Percentiles rank a stretch among this genome's conserved stretches.
Conservation (phyloP, 805 yeast species). For the Priceomyces melissophilus region DNA sequence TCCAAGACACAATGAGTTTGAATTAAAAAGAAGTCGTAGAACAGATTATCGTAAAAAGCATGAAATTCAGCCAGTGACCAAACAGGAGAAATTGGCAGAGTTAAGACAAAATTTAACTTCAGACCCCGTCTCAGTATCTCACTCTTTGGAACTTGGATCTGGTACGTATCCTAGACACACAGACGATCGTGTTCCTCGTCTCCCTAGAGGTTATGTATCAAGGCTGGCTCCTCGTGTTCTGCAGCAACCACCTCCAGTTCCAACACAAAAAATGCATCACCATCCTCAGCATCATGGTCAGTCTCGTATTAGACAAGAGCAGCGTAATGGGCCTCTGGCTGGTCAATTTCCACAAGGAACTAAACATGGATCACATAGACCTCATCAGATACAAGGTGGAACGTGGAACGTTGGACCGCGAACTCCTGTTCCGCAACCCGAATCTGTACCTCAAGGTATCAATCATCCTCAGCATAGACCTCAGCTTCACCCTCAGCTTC, state of each 20-base stretch:
- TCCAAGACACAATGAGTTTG: constrained; percentile 16
- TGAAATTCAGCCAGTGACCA: constrained; percentile 10
- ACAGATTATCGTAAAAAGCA: constrained; percentile 35
- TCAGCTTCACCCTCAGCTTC: not conserved
- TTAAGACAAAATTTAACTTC: constrained; percentile 16
- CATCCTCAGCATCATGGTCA: constrained; percentile 1
- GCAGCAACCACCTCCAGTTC: no score
- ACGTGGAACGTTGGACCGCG: no score
- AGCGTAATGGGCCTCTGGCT: not conserved
- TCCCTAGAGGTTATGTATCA: no score
- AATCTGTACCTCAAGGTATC: no score
- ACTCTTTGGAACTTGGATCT: constrained; percentile 5
- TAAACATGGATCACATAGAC: no score
- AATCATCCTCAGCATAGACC: not conserved
- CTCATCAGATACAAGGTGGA: no score
- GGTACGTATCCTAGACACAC: not conserved
- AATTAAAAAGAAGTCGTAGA: constrained; percentile 37
- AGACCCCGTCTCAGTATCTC: not conserved
- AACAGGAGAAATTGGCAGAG: constrained; percentile 19
- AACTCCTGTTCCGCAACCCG: not conserved
- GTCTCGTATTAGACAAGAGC: not conserved
- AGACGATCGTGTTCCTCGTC: no score
- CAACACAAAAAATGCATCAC: not conserved
- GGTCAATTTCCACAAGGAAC: not conserved
- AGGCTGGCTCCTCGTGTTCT: no score